Base-by-base conservation (phyloP, 2,329 filamentous ascomycete genomes). In the Fusarium goolgardi region DNA sequence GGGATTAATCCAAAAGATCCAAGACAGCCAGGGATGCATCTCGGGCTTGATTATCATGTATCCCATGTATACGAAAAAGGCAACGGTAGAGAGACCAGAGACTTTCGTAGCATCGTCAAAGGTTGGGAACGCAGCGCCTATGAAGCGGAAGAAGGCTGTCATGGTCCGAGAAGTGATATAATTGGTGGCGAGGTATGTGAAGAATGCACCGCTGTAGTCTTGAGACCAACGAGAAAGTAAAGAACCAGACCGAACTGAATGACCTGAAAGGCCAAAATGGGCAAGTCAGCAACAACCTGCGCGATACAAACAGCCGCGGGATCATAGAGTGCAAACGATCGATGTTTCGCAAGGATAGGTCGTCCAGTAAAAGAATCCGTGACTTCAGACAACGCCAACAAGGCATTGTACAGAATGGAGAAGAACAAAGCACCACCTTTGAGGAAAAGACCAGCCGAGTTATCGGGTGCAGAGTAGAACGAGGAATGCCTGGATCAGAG, bases 391-490 rank as follows among this genome's bases (percentile, higher is more conserved):
- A 91, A 86, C 18, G 88, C 83, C 2, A 90, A 73, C 9, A 92
- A 77, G 54, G 83, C 81, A 72, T 90, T 88, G 76, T 86, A 90
- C 0, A 92, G 77, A 0, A 91, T 78, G 0, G 88, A 81, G 55
- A 91, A 85, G 81, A 91, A 92, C 8, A 90, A 77, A 0, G 88
- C 84, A 57, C 89, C 90, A 0, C 84, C 83, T 69, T 90, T 90
- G 64, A 86, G 73, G 73, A 91, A 91, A 0, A 91, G 77, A 10
- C 89, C 89, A 2, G 77, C 81, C 0, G 87, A 86, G 41, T 84
- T 87, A n/a, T 80, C 65, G 0, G 88, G 84, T 0, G 88, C 85
- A 57, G 87, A 82, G 77, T 91, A 92, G 75, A 91, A 92, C 3
- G 47, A 91, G 84, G 4, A 92, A 76, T 0, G 89, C 88, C 67